phyloP scores from a whole-genome alignment of 768 basidiomycete genomes.

The Russula dissimulans region DNA sequence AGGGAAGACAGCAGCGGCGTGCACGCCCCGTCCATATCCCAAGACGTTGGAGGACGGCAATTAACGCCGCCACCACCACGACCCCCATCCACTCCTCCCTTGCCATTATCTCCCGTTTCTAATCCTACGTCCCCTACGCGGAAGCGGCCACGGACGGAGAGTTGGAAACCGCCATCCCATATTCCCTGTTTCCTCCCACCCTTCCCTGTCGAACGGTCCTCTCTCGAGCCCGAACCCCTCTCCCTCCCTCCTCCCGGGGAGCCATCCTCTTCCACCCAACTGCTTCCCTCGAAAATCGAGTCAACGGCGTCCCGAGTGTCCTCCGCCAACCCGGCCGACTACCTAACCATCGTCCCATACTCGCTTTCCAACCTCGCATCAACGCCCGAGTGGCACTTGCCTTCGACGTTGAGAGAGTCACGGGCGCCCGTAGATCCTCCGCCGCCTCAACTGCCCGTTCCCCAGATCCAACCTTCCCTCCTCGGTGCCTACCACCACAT shows the following conservation, averaged over 20 bases:
- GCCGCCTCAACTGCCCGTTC: constrained; percentile 33
- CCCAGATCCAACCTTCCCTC: constrained; percentile 55
- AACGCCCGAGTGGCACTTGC: constrained; percentile 63
- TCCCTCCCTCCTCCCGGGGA: constrained; percentile 30
- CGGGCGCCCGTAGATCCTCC: constrained; percentile 9
- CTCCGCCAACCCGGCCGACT: constrained; percentile 48
- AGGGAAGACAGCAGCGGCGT: constrained; percentile 11
- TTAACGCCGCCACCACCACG: constrained; percentile 19
- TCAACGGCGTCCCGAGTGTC: constrained; percentile 32
- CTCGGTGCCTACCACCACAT: constrained; percentile 69
- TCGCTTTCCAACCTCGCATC: constrained; percentile 59
- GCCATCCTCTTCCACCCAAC: constrained; percentile 28
- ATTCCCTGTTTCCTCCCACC: constrained; percentile 62
- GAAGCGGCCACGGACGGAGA: constrained; percentile 47
- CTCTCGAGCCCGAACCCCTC: constrained; percentile 27
- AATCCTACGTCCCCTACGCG: constrained; percentile 48
- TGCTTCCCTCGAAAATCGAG: constrained; percentile 29
- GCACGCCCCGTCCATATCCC: constrained; percentile 10
- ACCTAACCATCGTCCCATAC: constrained; percentile 64
- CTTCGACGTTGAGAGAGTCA: constrained; percentile 22
- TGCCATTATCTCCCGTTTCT: constrained; percentile 49
- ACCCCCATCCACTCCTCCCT: constrained; percentile 31
- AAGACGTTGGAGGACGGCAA: constrained; percentile 7
- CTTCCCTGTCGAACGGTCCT: constrained; percentile 38
- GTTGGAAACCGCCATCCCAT: constrained; percentile 54